Base-by-base conservation (phyloP, 1,284 basidiomycete species). In the Boletellus dicymbophilus region DNA sequence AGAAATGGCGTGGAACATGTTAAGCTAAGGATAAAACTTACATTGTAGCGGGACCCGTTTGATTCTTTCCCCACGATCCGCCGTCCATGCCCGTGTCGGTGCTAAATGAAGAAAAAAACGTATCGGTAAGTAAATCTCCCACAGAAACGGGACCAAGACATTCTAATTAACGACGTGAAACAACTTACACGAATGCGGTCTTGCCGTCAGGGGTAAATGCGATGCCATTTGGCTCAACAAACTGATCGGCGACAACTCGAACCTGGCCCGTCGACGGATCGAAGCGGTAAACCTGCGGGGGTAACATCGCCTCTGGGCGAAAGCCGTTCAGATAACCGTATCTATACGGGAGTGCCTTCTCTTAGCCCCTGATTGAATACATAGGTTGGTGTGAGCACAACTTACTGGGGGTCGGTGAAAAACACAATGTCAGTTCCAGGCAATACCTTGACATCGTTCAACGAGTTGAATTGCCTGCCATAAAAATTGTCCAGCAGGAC, bases 401-500 rank as follows among this genome's bases (percentile, higher is more conserved):
- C 80, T 34, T 58, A 90, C 81, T 68, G 72, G 8, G 78, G 75
- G 62, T 79, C 20, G 0, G 84, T 88, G 68, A 90, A 89, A 69
- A 84, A 90, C 1, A 65, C 18, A 11, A 89, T 62, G 41, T 77
- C 79, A 15, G 79, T 80, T 44, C 75, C 82, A 1, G 85, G 85
- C 52, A 90, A 85, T 4, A 91, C 72, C 59, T 86, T 89, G 50
- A 86, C 72, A 61, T 93, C 90, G 64, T 93, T 91, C 46, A 91
- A 68, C 2, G 88, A 88, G 69, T 88, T 90, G 72, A 92, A 93
- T 60, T 91, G 88, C 10, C 87, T 74, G 4, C 90, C 90, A 58
- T 79, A 86, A 62, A 75, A 85, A 67, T 86, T 90, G 71, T 89
- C 82, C 48, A 88, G 62, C 16, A 88, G 59, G 37, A 86, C 78